These are phyloP conservation scores for Dipodascus geniculatus DNA, from an alignment of 805 yeast genomes.

Conservation along the genomic window DNA sequence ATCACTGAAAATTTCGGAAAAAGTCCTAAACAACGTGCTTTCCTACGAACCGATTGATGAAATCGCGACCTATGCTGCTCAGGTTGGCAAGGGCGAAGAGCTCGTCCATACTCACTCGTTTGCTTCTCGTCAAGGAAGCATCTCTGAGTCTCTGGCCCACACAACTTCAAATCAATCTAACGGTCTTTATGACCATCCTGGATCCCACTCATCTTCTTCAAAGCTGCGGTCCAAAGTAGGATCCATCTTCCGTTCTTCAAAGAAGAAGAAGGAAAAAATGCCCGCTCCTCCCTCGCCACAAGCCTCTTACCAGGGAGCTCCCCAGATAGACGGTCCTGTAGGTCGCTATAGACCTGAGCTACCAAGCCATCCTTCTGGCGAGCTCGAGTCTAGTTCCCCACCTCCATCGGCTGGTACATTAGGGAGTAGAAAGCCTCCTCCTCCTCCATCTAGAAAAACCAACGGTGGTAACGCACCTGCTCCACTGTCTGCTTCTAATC, in stretches of 20 bases:
- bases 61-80: conserved; percentile 41
- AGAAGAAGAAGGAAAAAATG: conserved; percentile 14
- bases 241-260: conserved; percentile 25
- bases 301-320: background rate
- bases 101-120: conserved; percentile 4
- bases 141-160: background rate
- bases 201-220: conserved; percentile 2
- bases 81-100: conserved; percentile 18
- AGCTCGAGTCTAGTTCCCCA: conserved; percentile 3
- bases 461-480: conserved; percentile 10
- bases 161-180: conserved; percentile 6
- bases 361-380: background rate
- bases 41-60: conserved; percentile 52
- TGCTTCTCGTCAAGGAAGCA: background rate
- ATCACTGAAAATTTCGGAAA: conserved; percentile 42
- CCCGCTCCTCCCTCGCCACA: background rate
- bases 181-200: conserved; percentile 6
- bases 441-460: conserved; percentile 16
- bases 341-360: background rate
- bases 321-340: background rate
- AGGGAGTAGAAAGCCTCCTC: conserved; percentile 9
- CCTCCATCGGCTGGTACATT: background rate
- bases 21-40: conserved; percentile 52
- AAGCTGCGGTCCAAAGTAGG: conserved; percentile 26
- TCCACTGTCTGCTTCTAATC: background rate